Conservation (phyloP, 75 land plant species). For the Cupressus sempervirens region DNA sequence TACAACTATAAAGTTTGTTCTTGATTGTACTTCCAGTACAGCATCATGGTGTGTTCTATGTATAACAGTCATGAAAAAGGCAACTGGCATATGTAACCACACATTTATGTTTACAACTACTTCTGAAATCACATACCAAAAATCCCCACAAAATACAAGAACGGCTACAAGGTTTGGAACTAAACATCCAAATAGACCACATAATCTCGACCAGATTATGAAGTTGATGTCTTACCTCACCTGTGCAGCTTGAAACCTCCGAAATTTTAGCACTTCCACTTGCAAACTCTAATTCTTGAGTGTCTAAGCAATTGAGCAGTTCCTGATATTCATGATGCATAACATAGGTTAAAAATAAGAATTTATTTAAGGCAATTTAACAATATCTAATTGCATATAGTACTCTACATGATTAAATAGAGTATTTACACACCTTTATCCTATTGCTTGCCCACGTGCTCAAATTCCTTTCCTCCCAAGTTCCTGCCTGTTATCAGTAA, state of each 20-base stretch:
- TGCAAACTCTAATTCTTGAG: conserved; percentile 41
- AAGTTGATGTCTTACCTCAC: conserved; percentile 55
- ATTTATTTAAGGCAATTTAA: neutral
- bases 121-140: neutral
- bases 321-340: conserved; percentile 34
- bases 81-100: neutral
- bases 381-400: neutral
- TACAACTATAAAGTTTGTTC: neutral
- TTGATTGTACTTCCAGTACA: neutral
- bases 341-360: neutral
- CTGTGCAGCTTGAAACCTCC: conserved; percentile 73
- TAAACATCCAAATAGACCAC: neutral
- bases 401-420: neutral
- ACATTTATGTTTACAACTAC: neutral
- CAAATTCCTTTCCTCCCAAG: conserved; percentile 93
- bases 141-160: neutral
- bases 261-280: conserved; percentile 66
- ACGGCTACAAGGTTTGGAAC: neutral
- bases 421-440: conserved; percentile 49
- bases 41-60: neutral
- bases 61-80: neutral
- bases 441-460: conserved; percentile 78
- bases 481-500: conserved; percentile 64
- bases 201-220: neutral
- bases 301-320: conserved; percentile 41